Percentiles rank a stretch among this genome's conserved stretches.
These are phyloP conservation scores for Chimonanthus salicifolius DNA, from an alignment of 164 flowering plant genomes.

Conservation along the genomic window DNA sequence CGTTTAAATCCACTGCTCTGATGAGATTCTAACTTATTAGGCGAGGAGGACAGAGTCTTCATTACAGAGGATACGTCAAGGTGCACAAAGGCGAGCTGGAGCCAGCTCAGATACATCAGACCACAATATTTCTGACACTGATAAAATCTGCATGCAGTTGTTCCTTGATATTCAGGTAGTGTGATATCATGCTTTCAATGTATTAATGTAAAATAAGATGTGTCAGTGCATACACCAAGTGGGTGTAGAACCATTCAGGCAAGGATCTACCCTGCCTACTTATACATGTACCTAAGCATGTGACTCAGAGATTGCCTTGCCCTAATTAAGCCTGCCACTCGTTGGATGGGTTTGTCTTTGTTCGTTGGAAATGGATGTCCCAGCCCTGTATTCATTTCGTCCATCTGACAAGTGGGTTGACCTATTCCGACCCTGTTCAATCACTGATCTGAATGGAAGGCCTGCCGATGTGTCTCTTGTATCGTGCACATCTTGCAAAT, in stretches of 20 bases:
- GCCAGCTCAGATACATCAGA: constrained; percentile 72
- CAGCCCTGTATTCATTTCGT: too few species aligned
- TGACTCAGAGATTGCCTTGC: too few species aligned
- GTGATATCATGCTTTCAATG: background rate
- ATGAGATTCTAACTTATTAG: constrained; percentile 26
- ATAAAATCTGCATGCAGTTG: constrained; percentile 86
- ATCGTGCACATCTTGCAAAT: too few species aligned
- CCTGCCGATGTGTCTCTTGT: too few species aligned
- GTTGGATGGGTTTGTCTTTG: too few species aligned
- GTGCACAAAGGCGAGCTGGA: constrained; percentile 83
- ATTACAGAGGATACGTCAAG: constrained; percentile 66
- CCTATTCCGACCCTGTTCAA: too few species aligned
- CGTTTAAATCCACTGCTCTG: background rate
- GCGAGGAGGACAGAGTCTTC: constrained; percentile 83
- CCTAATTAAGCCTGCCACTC: too few species aligned
- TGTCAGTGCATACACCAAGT: background rate
- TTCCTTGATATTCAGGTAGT: constrained; percentile 95
- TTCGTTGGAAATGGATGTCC: too few species aligned
- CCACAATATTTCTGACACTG: constrained; percentile 70
- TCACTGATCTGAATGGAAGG: too few species aligned
- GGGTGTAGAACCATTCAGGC: background rate
- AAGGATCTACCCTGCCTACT: background rate
- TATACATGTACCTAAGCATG: background rate
- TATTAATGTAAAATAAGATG: background rate
- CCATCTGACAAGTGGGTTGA: too few species aligned